A percentile compares a stretch with the other conserved stretches of the same genome.
Evolutionary conservation across 192 early-diverging fungal species (phyloP).

Genomic region (Linnemannia zychae): DNA sequence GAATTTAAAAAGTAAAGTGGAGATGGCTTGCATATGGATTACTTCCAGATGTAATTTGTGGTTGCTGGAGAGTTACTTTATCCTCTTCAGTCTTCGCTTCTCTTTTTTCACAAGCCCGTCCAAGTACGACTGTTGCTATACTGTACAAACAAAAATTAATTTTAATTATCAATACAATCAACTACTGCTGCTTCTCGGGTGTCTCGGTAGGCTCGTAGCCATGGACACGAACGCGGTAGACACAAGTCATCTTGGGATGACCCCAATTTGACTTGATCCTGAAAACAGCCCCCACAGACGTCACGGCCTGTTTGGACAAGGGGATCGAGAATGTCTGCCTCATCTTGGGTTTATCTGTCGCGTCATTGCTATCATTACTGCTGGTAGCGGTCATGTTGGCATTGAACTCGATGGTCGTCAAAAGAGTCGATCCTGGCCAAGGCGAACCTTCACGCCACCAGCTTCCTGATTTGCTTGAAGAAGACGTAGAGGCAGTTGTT

Average conservation of each 20-base stretch:
- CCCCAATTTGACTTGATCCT: conserved; percentile 81
- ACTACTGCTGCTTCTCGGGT: neutral
- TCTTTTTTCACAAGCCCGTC: too few species aligned
- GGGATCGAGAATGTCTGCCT: conserved; percentile 38
- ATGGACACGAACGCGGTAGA: conserved; percentile 84
- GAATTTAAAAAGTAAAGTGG: too few species aligned
- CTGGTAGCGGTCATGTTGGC: conserved; percentile 48
- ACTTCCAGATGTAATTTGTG: too few species aligned
- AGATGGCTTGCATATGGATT: too few species aligned
- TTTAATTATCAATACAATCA: too few species aligned
- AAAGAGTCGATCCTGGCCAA: conserved; percentile 36
- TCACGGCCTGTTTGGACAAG: conserved; percentile 57
- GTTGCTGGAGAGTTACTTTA: too few species aligned
- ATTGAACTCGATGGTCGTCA: conserved; percentile 60
- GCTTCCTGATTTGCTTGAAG: neutral
- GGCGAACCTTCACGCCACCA: conserved; percentile 29
- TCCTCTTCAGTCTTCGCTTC: too few species aligned
- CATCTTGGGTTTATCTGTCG: conserved; percentile 48
- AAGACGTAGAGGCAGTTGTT: neutral
- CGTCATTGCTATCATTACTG: neutral
- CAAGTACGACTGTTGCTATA: too few species aligned
- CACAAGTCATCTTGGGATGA: conserved; percentile 75
- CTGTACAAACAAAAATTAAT: too few species aligned
- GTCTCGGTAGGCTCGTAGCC: conserved; percentile 49
- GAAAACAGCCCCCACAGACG: conserved; percentile 62